These are phyloP conservation scores for Albatrellus sp. DNA, from an alignment of 1,284 basidiomycete species.

Conservation along the genomic window DNA sequence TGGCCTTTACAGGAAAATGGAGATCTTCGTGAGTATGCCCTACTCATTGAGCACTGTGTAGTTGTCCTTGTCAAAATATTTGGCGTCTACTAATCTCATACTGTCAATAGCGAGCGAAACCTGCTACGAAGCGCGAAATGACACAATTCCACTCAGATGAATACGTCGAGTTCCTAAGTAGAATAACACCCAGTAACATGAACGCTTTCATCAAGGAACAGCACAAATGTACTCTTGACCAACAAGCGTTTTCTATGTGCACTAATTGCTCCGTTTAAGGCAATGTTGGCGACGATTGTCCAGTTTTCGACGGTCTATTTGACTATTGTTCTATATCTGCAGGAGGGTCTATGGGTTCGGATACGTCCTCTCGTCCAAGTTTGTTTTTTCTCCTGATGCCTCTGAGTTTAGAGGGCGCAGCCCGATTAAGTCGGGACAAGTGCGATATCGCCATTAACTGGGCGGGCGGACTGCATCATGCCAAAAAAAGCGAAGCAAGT, in stretches of 20 bases:
- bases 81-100: constrained; percentile 4
- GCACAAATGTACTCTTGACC: constrained; percentile 70
- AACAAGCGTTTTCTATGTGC: not conserved
- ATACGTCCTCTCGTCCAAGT: constrained; percentile 18
- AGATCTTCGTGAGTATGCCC: constrained; percentile 74
- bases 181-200: constrained; percentile 80
- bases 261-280: constrained; percentile 26
- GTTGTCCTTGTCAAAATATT: not conserved
- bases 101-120: constrained; percentile 78
- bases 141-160: constrained; percentile 92
- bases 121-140: constrained; percentile 97
- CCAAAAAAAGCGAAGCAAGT: constrained; percentile 97
- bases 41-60: too few relatives aligned
- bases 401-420: constrained; percentile 68
- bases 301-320: constrained; percentile 95
- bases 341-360: constrained; percentile 91
- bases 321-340: constrained; percentile 99
- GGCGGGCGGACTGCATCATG: constrained; percentile 96
- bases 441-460: constrained; percentile 99
- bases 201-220: constrained; percentile 88
- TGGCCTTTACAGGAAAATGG: constrained; percentile 94
- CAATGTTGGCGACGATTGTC: constrained; percentile 92
- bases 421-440: constrained; percentile 89
- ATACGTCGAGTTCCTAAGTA: constrained; percentile 82
- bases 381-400: not conserved